Evolutionary conservation across 768 basidiomycete genomes (phyloP), one percentile per base, ranked within the genome.

Genomic region (Leccinum boreale): DNA sequence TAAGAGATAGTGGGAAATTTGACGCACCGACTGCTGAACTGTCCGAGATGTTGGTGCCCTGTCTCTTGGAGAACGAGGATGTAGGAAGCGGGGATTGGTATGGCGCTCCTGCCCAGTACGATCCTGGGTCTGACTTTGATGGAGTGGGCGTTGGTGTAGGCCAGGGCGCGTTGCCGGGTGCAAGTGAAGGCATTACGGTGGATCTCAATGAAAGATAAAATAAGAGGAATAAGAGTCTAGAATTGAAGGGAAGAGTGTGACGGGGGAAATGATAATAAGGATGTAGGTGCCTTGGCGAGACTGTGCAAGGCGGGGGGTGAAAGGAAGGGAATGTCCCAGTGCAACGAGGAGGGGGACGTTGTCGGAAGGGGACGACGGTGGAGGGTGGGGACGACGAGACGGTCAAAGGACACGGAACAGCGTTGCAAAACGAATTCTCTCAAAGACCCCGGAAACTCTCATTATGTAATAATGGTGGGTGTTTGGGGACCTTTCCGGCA

Each of bases 91-190:
- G 59, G 5, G 21, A 68, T 71, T 62, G 55, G 73, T 73, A 67
- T 52, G 80, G 74, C 60, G 64, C 44, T 19, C 49, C 47, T 61
- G 68, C 60, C 56, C 63, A 65, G 59, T 73, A 73, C 63, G 74
- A 74, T 70, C 72, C 73, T 58, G 59, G 45, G 49, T 58, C 48
- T 29, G 67, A 55, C 59, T 67, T 59, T 59, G 73, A 67, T n/a
- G 72, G 68, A 12, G 64, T 31, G 14, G 73, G 55, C 0, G 82
- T 84, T 67, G 68, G 73, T 11, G 58, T 59, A 35, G 83, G 84
- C 81, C 80, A 81, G 52, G 74, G 79, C 48, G 62, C 67, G 56
- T 73, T 66, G 63, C 72, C 58, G 21, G 66, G 67, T 15, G 72
- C 65, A 58, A 69, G 66, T 47, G 71, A 59, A 46, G 73, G 50